Evolutionary conservation across 2,329 filamentous ascomycete species (phyloP), one percentile per base, ranked within the genome.

Genomic region (Botrytis aclada): DNA sequence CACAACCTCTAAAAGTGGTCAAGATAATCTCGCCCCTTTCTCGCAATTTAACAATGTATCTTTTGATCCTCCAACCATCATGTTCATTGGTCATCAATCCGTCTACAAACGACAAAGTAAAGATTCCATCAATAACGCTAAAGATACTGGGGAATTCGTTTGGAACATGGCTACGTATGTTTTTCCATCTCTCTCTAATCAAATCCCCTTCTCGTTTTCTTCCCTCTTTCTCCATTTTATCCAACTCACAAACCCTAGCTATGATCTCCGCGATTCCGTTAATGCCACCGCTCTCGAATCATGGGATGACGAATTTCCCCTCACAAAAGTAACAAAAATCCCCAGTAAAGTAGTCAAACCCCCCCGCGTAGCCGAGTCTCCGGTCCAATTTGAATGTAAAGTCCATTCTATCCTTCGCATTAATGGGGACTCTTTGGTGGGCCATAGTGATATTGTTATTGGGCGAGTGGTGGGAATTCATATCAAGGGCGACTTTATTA

Each of bases 101-200:
- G 41, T 70, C 2, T 75, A 75, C 2, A 63, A 71, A 54, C n/a
- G 45, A 1, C 32, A 63, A 29, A 71, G 43, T 18, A 76, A 76
- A 47, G 75, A 76, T 58, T 73, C 74, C 3, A 64, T 76, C 0
- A 63, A 71, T 6, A 76, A 76, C 58, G 74, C 72, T 12, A 64
- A 64, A n/a, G 72, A 75, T 18, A 76, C 75, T 20, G 72, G 71
- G 5, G 72, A 76, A 45, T 76, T 76, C 34, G 72, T 75, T 39
- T 76, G 75, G 72, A 76, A 76, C 41, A 74, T 76, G 75, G 72
- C 75, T 41, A 75, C 72, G 74, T 76, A 45, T 56, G 73, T 34
- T n/a, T 39, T 18, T 10, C 18, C 45, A 56, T 29, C n/a, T 3
- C 34, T 60, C 7, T 25, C 71, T 16, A 29, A 29, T 56, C 47